Evolutionary conservation across 2,329 filamentous ascomycete species (phyloP), one percentile per base, ranked within the genome.

Genomic region (Hymenoscyphus infarciens): DNA sequence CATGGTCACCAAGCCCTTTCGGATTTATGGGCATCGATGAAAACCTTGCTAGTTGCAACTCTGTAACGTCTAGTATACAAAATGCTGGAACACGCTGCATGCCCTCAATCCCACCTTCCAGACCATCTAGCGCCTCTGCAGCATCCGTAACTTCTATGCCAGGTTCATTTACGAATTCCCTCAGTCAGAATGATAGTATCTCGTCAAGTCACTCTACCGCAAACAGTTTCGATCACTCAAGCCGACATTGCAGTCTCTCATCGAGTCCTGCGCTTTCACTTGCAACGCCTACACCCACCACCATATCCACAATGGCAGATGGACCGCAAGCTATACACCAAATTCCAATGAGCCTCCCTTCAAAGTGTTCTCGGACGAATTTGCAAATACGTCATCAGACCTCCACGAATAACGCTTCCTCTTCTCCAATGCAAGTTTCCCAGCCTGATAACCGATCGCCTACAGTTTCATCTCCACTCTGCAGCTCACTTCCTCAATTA

Each of bases 1-100:
- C 65, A 45, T 62, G 60, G 60, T 61, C 61, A 35, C 57, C 56
- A 31, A 55, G 57, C 6, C 58, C 60, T 29, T 60, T 61, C 22
- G 59, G 59, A 35, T 59, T 59, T 31, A 27, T 57, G 57, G 56
- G 53, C 10, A 61, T 61, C 19, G 33, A 59, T 54, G 35, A 64
- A 29, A 58, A 61, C 42, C 39, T 49, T 11, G 39, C 55, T 35
- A 53, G 33, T 33, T 33, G 52, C 58, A 61, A 22, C 11, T 31
- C 53, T 38, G 22, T 56, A n/a, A 57, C 55, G 8, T 16, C 27
- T 25, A 61, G 22, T 29, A 53, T 55, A n/a, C 60, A 61, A 22
- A 61, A 52, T 45, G 19, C 56, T 22, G 39, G 25, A 45, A 49
- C 55, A 57, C 59, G 56, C n/a, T 19, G 52, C 49, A 38, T 61